Base-by-base conservation (phyloP, 306 rosid species). In the Medicago arabica region DNA sequence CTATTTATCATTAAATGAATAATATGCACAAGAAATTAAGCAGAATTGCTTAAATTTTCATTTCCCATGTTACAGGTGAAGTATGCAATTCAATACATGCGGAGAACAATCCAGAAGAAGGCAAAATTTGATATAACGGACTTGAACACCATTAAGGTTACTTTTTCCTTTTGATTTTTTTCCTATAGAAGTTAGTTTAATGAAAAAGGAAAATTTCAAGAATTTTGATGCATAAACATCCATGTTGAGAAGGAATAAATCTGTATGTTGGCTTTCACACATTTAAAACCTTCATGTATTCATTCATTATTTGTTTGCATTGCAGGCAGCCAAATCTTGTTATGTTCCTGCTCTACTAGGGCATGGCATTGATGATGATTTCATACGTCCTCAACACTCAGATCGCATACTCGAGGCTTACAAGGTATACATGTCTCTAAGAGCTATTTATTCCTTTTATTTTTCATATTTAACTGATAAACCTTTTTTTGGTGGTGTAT, bases 301-400 rank as follows among this genome's bases (percentile, higher is more conserved):
- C 31, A 28, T 21, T 58, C 64, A 58, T 58, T 23, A 58, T 83
- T 69, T 72, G 46, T 78, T 72, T 78, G 71, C 71, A 59, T 55
- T 55, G 62, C 80, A 96, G 99, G 98, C 86, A 65, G 98, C 99
- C 75, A 89, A 86, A 77, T 85, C 96, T 75, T 90, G 98, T 83
- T 92, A 89, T 47, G 93, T 89, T 78, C 98, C 99, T 31, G 88
- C 86, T 75, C 80, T 90, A 72, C 49, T 96, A 40, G 99, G 99
- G 53, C 99, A 96, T 76, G 99, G 91, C 78, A 83, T 83, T 77
- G 98, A 96, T 28, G 99, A 96, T 80, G 99, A 92, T 88, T 92
- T 96, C 74, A 92, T 96, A 76, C 92, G 72, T 9, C 98, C 99
- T 68, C 98, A 87, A 84, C 99, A 96, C 82, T 86, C 99, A 4